These are phyloP conservation scores for Candida odintsovae DNA, from an alignment of 805 yeast genomes.

Conservation along the genomic window DNA sequence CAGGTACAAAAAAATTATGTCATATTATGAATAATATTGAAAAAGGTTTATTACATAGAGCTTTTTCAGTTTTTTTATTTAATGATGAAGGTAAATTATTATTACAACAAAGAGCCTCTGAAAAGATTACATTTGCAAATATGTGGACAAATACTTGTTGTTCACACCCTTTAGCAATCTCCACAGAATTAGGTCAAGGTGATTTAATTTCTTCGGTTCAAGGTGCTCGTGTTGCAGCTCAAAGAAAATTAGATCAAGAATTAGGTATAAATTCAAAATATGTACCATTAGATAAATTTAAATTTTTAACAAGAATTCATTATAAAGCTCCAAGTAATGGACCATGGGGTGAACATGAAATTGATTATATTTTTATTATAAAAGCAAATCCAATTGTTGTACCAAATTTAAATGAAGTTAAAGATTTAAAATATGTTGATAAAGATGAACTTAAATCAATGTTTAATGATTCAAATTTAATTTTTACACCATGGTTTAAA, in stretches of 20 bases:
- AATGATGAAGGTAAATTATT: constrained; percentile 69
- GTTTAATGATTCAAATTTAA: constrained; percentile 62
- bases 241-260: constrained; percentile 88
- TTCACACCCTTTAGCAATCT: constrained; percentile 89
- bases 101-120: constrained; percentile 92
- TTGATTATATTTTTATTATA: constrained; percentile 87
- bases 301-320: constrained; percentile 89
- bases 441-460: constrained; percentile 60
- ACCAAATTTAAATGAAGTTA: constrained; percentile 80
- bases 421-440: constrained; percentile 71
- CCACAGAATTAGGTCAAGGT: constrained; percentile 67
- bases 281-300: constrained; percentile 59
- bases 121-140: constrained; percentile 92
- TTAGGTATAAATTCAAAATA: constrained; percentile 69
- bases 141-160: constrained; percentile 99
- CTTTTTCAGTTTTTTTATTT: constrained; percentile 92
- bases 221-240: constrained; percentile 87
- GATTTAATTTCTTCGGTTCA: constrained; percentile 51
- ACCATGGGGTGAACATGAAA: constrained; percentile 96
- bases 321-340: constrained; percentile 82
- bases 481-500: constrained; percentile 98
- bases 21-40: constrained; percentile 85
- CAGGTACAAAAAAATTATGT: constrained; percentile 89
- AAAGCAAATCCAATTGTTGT: constrained; percentile 45
- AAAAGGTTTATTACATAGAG: constrained; percentile 85